These are phyloP conservation scores for Coemansia sp. DNA, from an alignment of 192 early-diverging fungal genomes.

Conservation along the genomic window DNA sequence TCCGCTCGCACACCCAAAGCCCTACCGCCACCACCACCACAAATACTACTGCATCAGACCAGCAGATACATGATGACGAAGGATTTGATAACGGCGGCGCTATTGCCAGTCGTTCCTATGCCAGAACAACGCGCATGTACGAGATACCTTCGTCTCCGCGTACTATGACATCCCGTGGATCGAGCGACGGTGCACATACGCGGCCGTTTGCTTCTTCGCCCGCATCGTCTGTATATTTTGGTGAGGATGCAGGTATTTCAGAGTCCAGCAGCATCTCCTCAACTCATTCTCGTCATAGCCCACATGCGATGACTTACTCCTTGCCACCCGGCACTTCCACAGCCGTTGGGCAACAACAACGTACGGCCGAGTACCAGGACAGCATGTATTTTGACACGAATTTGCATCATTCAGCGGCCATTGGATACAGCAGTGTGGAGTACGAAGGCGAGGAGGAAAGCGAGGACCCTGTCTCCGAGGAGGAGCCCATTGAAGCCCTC, in stretches of 20 bases:
- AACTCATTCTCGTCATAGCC: background rate
- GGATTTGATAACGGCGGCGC: background rate
- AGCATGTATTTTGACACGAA: background rate
- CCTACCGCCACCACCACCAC: background rate
- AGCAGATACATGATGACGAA: background rate
- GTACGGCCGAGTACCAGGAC: background rate
- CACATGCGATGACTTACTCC: background rate
- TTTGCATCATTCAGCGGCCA: background rate
- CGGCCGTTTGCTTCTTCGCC: background rate
- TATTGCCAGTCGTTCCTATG: background rate
- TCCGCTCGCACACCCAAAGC: background rate
- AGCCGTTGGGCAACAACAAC: background rate
- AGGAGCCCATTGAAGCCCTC: constrained; percentile 10
- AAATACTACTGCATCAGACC: no score
- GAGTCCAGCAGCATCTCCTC: constrained; percentile 2
- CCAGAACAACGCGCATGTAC: background rate
- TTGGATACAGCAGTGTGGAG: background rate
- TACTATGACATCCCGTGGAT: constrained; percentile 24
- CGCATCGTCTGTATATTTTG: background rate
- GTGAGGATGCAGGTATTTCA: background rate
- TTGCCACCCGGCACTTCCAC: background rate
- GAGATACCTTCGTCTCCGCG: constrained; percentile 33
- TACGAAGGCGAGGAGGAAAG: background rate
- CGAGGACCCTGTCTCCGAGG: constrained; percentile 16
- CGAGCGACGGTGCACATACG: background rate